Evolutionary conservation across 192 early-diverging fungal genomes (phyloP).

Genomic region (Coemansia sp.): DNA sequence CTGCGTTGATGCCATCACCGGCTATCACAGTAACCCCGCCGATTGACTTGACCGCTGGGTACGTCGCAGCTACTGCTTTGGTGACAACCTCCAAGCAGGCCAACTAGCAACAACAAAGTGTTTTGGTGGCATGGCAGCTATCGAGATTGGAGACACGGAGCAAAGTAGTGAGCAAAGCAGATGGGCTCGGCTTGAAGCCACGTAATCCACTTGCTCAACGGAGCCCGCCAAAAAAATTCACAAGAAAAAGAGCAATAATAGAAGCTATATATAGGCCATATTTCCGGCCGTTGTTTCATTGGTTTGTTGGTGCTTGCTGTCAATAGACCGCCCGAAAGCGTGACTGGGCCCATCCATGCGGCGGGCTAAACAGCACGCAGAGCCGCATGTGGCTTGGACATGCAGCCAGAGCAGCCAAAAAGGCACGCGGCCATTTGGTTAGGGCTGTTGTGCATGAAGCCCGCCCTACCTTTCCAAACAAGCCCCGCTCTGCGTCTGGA

Average conservation of each 20-base stretch:
- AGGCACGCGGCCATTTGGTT: neutral
- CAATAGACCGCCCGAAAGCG: neutral
- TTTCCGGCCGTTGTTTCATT: neutral
- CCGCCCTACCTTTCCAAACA: neutral
- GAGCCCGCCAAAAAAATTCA: neutral
- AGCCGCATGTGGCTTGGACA: neutral
- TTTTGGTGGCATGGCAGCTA: too few species aligned
- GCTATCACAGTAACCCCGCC: too few species aligned
- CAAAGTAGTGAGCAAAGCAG: too few species aligned
- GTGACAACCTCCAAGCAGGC: too few species aligned
- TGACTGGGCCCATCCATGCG: neutral
- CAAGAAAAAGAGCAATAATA: neutral
- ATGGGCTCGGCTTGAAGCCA: neutral
- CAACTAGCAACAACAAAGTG: too few species aligned
- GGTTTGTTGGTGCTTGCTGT: neutral
- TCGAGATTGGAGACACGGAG: too few species aligned
- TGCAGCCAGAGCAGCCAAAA: neutral
- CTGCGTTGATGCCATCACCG: too few species aligned
- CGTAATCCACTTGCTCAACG: neutral
- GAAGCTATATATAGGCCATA: neutral
- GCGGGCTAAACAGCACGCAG: neutral
- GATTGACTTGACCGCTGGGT: too few species aligned
- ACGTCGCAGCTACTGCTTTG: too few species aligned
- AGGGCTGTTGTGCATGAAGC: neutral
- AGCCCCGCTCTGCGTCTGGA: neutral